Conservation (phyloP, 2,329 filamentous ascomycete species). For the Proliferodiscus dingleyae region DNA sequence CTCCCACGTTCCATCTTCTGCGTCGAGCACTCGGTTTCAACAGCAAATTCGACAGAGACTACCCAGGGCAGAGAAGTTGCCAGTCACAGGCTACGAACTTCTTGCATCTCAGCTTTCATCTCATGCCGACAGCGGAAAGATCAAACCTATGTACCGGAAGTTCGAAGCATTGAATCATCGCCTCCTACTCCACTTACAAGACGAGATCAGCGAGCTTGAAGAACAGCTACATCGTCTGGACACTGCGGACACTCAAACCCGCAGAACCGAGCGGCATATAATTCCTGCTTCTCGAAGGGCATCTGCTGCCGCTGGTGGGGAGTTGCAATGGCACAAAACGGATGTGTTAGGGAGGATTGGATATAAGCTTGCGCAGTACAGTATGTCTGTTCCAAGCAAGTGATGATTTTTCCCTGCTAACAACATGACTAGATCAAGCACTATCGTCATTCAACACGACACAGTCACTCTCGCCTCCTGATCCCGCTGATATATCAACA, state of each 20-base stretch:
- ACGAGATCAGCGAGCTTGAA: slow-evolving; percentile 77
- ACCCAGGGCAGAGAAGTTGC: slow-evolving; percentile 38
- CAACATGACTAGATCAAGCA: slow-evolving; percentile 44
- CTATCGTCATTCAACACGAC: slow-evolving; percentile 53
- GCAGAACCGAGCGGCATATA: slow-evolving; percentile 32
- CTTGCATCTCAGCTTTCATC: slow-evolving; percentile 51
- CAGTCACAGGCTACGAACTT: slow-evolving; percentile 56
- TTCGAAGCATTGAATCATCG: slow-evolving; percentile 82
- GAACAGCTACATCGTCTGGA: slow-evolving; percentile 70
- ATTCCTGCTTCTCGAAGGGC: slow-evolving; percentile 56
- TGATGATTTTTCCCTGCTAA: neutral
- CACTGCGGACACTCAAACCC: slow-evolving; percentile 44
- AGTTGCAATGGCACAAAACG: slow-evolving; percentile 55
- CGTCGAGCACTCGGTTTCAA: slow-evolving; percentile 35
- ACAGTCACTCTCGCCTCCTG: slow-evolving; percentile 46
- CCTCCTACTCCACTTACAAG: slow-evolving; percentile 75
- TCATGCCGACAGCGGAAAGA: slow-evolving; percentile 16
- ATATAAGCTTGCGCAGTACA: slow-evolving; percentile 63
- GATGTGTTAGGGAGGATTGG: slow-evolving; percentile 59
- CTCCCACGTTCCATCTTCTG: slow-evolving; percentile 33
- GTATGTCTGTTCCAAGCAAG: slow-evolving; percentile 41
- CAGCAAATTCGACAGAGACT: slow-evolving; percentile 26
- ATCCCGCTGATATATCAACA: slow-evolving; percentile 43
- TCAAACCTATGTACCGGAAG: slow-evolving; percentile 68
- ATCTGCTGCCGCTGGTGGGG: slow-evolving; percentile 45